Evolutionary conservation across 2,329 filamentous ascomycete genomes (phyloP).

Genomic region (Aspergillus awamori): DNA sequence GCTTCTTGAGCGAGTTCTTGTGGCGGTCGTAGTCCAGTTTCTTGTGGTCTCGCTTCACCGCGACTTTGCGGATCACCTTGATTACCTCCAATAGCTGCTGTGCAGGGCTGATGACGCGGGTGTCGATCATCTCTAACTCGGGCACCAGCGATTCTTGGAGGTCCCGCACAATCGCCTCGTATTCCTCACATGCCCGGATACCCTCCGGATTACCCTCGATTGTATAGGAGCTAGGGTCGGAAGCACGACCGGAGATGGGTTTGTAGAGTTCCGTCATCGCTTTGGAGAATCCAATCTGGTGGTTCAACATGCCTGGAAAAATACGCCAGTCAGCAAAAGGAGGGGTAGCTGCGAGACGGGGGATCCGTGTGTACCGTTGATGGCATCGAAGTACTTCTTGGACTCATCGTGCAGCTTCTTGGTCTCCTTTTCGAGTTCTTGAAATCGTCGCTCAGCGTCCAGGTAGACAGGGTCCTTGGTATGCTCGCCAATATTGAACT

Average conservation of each 20-base stretch:
- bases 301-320: slow-evolving; percentile 76
- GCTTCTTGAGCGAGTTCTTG: slow-evolving; percentile 80
- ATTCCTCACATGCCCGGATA: slow-evolving; percentile 94
- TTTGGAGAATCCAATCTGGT: slow-evolving; percentile 98
- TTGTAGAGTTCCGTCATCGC: slow-evolving; percentile 97
- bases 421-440: slow-evolving; percentile 91
- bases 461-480: slow-evolving; percentile 94
- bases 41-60: slow-evolving; percentile 92
- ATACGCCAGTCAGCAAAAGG: slow-evolving; percentile 3
- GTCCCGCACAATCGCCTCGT: slow-evolving; percentile 86
- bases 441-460: slow-evolving; percentile 90
- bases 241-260: slow-evolving; percentile 93
- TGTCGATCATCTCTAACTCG: slow-evolving; percentile 97
- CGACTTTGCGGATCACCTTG: slow-evolving; percentile 89
- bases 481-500: slow-evolving; percentile 93
- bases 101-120: slow-evolving; percentile 84
- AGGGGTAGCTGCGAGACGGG: neutral
- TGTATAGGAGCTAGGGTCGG: slow-evolving; percentile 82
- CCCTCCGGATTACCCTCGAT: slow-evolving; percentile 88
- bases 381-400: slow-evolving; percentile 95
- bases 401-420: slow-evolving; percentile 97
- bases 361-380: slow-evolving; percentile 66
- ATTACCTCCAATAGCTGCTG: slow-evolving; percentile 93
- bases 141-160: slow-evolving; percentile 85
- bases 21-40: slow-evolving; percentile 94